A percentile compares a stretch with the other conserved stretches of the same genome.
These are phyloP conservation scores for Leccinum subgranulosum DNA, from an alignment of 768 basidiomycete genomes.

Conservation along the genomic window DNA sequence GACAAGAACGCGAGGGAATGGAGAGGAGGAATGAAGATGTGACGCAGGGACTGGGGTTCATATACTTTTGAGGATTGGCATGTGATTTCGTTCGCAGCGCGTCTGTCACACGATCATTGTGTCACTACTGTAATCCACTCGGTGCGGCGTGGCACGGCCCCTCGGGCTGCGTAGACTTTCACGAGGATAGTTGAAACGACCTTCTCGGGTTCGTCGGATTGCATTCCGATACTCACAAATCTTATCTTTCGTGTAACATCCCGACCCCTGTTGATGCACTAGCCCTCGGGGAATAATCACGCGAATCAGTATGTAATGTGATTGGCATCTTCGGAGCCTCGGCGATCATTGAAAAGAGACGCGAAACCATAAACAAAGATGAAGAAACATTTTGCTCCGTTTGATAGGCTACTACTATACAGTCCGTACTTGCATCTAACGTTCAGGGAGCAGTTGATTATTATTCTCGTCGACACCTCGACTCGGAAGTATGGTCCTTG, in stretches of 20 bases:
- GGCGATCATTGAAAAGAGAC: slow-evolving; percentile 1
- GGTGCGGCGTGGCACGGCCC: background rate
- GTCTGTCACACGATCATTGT: slow-evolving; percentile 18
- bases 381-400: background rate
- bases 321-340: slow-evolving; percentile 3
- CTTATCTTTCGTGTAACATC: background rate
- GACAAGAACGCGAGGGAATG: slow-evolving; percentile 1
- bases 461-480: background rate
- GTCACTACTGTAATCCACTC: slow-evolving; percentile 13
- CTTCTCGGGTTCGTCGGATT: background rate
- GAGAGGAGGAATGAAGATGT: slow-evolving; percentile 3
- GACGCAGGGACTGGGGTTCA: slow-evolving; percentile 24
- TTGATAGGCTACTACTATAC: background rate
- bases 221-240: background rate
- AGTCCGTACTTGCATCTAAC: background rate
- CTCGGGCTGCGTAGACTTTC: slow-evolving; percentile 5
- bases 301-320: slow-evolving; percentile 3
- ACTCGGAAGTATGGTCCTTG: background rate
- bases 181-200: background rate
- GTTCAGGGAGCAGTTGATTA: background rate
- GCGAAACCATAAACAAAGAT: background rate
- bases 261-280: slow-evolving; percentile 6
- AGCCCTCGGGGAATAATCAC: slow-evolving; percentile 6
- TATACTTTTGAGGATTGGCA: slow-evolving; percentile 21
- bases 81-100: slow-evolving; percentile 22